Base-by-base conservation (phyloP, 1,139 yeast genomes). In the Geotrichum australiense region DNA sequence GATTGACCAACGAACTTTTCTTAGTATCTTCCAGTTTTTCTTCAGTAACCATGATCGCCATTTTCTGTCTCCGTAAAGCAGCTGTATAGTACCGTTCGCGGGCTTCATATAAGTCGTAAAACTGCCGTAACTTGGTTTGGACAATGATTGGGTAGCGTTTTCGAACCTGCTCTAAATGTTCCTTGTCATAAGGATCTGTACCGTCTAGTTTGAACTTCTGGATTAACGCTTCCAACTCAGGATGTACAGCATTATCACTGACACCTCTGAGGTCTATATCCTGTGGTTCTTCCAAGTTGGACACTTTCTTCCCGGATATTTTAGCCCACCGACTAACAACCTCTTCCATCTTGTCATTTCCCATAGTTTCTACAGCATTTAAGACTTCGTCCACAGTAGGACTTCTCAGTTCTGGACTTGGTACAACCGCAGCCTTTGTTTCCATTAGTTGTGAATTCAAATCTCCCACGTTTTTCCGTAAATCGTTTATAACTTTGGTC, bases 41-140 rank as follows among this genome's bases (percentile, higher is more conserved):
- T 3, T 22, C 18, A 10, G 18, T 18, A 16, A 35, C 28, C 18
- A 30, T 31, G 11, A 18, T 18, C 21, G 31, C 32, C 7, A 52
- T 40, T 20, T 51, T 49, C 39, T 40, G 40, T 6, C 36, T 41
- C 18, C 50, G 43, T 14, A 50, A 19, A 2, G 32, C 37, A 12
- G 44, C 44, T 15, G 35, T 37, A 42, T 43, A 50, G 29, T 43
- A 47, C 33, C 42, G 35, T 31, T 49, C 47, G 4, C 53, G 41
- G 11, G 42, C 41, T 12, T 43, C 41, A 35, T 49, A 50, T 28
- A 47, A 48, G 11, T 48, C 40, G 15, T 49, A 41, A 22, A 50
- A 45, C 19, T 22, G 20, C 15, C 30, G 26, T 12, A 46, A 32
- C 23, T 39, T 48, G 33, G 39, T 35, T 3, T 27, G 14, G n/a